Percentiles rank a stretch among this genome's conserved stretches.
Evolutionary conservation across 352 stramenopile species (phyloP).

Genomic region (Pythium coloratum): DNA sequence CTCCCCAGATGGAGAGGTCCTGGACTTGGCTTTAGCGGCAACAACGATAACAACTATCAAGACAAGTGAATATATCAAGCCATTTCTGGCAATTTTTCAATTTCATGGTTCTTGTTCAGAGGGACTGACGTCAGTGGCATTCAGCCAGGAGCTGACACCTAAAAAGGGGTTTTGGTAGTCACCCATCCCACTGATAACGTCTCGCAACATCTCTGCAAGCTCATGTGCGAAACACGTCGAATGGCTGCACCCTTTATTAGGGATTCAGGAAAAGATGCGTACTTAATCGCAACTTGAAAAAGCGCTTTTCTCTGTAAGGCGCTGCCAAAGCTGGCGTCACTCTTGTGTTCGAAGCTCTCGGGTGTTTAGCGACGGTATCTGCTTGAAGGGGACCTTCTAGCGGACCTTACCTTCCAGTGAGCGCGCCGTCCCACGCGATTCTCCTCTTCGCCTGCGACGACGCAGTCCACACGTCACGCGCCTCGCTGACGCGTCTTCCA

Average conservation of each 20-base stretch:
- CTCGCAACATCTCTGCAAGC: neutral
- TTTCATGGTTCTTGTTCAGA: neutral
- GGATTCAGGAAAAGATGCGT: neutral
- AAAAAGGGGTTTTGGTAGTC: conserved; percentile 2
- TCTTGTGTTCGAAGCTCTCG: neutral
- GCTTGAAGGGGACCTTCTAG: conserved; percentile 2
- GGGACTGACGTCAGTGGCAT: neutral
- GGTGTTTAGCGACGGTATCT: neutral
- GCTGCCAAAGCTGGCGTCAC: conserved; percentile 1
- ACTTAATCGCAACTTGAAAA: conserved; percentile 7
- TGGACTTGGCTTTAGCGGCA: neutral
- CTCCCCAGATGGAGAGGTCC: neutral
- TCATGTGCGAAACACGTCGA: neutral
- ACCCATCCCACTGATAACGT: conserved; percentile 6
- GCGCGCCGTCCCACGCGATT: neutral
- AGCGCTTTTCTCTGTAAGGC: conserved; percentile 6
- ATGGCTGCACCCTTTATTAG: neutral
- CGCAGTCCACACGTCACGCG: too few species aligned
- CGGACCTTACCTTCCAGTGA: neutral
- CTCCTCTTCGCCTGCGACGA: too few species aligned
- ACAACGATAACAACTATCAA: too few species aligned
- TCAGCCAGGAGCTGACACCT: neutral
- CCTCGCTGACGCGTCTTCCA: too few species aligned
- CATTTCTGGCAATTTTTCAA: neutral
- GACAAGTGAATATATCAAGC: too few species aligned